Evolutionary conservation across 805 yeast genomes (phyloP).

Genomic region (Zygosaccharomyces bisporus): DNA sequence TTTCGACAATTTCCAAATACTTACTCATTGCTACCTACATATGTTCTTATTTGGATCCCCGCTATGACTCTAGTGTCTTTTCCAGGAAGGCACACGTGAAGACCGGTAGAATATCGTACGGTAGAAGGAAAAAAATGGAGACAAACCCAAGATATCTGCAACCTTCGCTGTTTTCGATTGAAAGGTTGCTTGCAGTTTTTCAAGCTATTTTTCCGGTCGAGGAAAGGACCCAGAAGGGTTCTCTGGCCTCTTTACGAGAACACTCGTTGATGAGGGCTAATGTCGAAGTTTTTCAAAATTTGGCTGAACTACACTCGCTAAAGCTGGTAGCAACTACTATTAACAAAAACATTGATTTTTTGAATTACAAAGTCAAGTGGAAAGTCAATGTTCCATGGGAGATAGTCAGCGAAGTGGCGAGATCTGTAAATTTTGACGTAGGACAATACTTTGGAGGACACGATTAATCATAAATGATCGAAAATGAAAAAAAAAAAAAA

Average conservation of each 20-base stretch:
- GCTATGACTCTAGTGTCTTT: slow-evolving; percentile 64
- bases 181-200: slow-evolving; percentile 73
- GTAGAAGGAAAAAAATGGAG: slow-evolving; percentile 43
- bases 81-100: slow-evolving; percentile 49
- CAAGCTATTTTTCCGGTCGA: slow-evolving; percentile 59
- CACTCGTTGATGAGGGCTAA: slow-evolving; percentile 37
- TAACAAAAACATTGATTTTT: slow-evolving; percentile 45
- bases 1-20: slow-evolving; percentile 61
- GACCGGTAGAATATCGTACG: slow-evolving; percentile 42
- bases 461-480: neutral
- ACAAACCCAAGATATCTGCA: slow-evolving; percentile 60
- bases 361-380: slow-evolving; percentile 73
- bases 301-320: slow-evolving; percentile 56
- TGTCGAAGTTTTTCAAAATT: slow-evolving; percentile 50
- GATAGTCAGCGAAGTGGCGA: slow-evolving; percentile 55
- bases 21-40: slow-evolving; percentile 77
- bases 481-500: neutral
- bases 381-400: slow-evolving; percentile 71
- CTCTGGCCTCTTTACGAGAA: slow-evolving; percentile 21
- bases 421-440: slow-evolving; percentile 62
- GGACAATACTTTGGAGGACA: slow-evolving; percentile 49
- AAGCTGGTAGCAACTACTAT: slow-evolving; percentile 46
- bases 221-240: slow-evolving; percentile 22
- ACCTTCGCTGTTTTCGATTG: slow-evolving; percentile 73
- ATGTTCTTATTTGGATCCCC: slow-evolving; percentile 72